Percentiles rank a stretch among this genome's conserved stretches.
Evolutionary conservation across 768 basidiomycete genomes (phyloP).

Genomic region (Phylloporus sp.): DNA sequence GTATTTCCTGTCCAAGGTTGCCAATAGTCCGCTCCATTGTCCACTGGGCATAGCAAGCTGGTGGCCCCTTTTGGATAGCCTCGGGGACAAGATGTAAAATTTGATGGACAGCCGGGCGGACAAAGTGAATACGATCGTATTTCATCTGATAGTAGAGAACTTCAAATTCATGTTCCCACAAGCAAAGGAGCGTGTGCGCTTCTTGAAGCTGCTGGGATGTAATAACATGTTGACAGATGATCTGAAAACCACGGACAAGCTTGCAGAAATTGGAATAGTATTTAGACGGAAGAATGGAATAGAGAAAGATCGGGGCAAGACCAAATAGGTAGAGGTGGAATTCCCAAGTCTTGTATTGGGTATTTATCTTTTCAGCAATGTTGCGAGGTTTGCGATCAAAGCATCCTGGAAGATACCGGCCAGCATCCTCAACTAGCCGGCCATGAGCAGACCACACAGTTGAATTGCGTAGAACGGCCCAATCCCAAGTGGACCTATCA

Average conservation of each 20-base stretch:
- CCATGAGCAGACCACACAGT: neutral
- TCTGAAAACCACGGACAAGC: slow-evolving; percentile 17
- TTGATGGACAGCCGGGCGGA: slow-evolving; percentile 24
- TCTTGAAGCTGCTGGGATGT: neutral
- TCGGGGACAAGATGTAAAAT: slow-evolving; percentile 24
- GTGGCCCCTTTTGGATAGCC: slow-evolving; percentile 18
- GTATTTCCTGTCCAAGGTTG: slow-evolving; percentile 25
- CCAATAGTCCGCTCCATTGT: slow-evolving; percentile 29
- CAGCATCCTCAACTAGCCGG: neutral
- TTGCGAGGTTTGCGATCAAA: slow-evolving; percentile 23
- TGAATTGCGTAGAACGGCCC: neutral
- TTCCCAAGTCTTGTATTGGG: slow-evolving; percentile 29
- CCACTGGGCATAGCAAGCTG: slow-evolving; percentile 27
- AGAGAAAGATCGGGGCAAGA: slow-evolving; percentile 13
- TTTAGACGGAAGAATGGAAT: slow-evolving; percentile 8
- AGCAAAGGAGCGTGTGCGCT: slow-evolving; percentile 5
- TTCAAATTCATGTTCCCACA: slow-evolving; percentile 29
- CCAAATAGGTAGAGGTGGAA: slow-evolving; percentile 17
- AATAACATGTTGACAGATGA: slow-evolving; percentile 20
- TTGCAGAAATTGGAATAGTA: slow-evolving; percentile 22
- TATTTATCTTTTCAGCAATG: slow-evolving; percentile 24
- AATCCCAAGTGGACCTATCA: neutral
- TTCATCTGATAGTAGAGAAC: slow-evolving; percentile 22
- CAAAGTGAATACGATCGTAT: slow-evolving; percentile 25
- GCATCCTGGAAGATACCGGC: slow-evolving; percentile 16